phyloP scores from a whole-genome alignment of 306 rosid species.

The Dalbergia cultrata region DNA sequence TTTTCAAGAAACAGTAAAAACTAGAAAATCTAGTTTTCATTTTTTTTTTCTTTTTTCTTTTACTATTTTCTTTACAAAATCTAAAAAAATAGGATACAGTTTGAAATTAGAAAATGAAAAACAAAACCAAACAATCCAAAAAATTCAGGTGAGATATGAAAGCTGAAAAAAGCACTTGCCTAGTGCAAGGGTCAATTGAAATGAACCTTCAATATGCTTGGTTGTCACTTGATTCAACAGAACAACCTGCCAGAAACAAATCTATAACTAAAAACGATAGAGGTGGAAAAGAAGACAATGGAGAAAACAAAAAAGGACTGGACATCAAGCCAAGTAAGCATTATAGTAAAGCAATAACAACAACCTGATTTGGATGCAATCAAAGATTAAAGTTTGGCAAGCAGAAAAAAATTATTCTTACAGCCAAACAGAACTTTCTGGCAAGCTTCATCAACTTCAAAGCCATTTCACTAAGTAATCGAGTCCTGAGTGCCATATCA shows the following conservation, averaged over 20 bases:
- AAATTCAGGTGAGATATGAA: slow-evolving; percentile 30
- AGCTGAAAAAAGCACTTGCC: slow-evolving; percentile 59
- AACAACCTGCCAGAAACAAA: slow-evolving; percentile 73
- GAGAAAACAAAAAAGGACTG: slow-evolving; percentile 1
- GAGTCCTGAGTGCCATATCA: slow-evolving; percentile 88
- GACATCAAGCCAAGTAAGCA: slow-evolving; percentile 5
- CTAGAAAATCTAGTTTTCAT: no score
- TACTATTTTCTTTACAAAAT: no score
- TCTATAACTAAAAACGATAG: slow-evolving; percentile 16
- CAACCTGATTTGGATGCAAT: slow-evolving; percentile 5
- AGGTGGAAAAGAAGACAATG: neutral
- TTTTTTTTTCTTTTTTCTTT: no score
- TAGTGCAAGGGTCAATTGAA: slow-evolving; percentile 90
- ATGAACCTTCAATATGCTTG: slow-evolving; percentile 81
- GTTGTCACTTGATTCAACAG: slow-evolving; percentile 90
- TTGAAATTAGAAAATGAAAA: no score
- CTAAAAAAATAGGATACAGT: no score
- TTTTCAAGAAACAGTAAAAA: no score
- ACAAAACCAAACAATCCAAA: neutral
- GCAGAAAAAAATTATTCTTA: slow-evolving; percentile 58
- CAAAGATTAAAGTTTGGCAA: slow-evolving; percentile 11
- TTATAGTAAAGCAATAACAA: neutral
- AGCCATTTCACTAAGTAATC: slow-evolving; percentile 88
- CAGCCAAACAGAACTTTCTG: slow-evolving; percentile 70
- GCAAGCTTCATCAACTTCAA: slow-evolving; percentile 90